A percentile compares a stretch with the other conserved stretches of the same genome.
phyloP scores from a whole-genome alignment of 495 filamentous ascomycete species.

The Neurospora sp. region DNA sequence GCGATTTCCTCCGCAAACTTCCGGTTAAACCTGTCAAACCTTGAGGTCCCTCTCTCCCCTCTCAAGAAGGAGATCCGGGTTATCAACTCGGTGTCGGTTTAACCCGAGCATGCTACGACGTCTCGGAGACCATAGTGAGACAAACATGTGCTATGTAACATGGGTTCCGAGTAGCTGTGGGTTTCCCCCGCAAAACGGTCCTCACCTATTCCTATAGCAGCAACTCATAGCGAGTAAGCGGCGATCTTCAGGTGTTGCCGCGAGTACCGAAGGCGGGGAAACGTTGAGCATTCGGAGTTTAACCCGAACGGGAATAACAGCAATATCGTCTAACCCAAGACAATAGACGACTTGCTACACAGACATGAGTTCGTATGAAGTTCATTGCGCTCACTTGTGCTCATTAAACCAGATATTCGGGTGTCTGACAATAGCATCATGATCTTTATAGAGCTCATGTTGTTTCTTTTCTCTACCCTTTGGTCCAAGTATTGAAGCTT shows the following conservation, averaged over 20 bases:
- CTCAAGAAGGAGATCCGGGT: neutral
- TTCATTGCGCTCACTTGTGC: neutral
- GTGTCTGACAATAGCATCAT: neutral
- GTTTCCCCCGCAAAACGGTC: neutral
- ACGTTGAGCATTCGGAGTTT: neutral
- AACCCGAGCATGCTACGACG: neutral
- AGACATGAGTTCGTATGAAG: neutral
- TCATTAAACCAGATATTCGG: neutral
- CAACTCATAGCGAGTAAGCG: neutral
- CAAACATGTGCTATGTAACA: neutral
- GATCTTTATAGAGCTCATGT: neutral
- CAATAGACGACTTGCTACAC: neutral
- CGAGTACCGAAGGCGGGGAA: neutral
- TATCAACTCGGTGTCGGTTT: neutral
- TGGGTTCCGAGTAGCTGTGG: neutral
- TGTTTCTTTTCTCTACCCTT: neutral
- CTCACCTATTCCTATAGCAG: neutral
- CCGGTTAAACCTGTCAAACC: neutral
- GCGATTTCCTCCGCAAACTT: neutral
- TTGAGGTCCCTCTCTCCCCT: neutral
- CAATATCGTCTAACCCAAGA: neutral
- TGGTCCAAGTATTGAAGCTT: neutral
- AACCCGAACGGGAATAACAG: neutral
- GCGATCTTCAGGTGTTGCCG: neutral
- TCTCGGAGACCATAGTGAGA: neutral